Conservation (phyloP, 2,329 filamentous ascomycete species). For the Diaporthe vaccinii region DNA sequence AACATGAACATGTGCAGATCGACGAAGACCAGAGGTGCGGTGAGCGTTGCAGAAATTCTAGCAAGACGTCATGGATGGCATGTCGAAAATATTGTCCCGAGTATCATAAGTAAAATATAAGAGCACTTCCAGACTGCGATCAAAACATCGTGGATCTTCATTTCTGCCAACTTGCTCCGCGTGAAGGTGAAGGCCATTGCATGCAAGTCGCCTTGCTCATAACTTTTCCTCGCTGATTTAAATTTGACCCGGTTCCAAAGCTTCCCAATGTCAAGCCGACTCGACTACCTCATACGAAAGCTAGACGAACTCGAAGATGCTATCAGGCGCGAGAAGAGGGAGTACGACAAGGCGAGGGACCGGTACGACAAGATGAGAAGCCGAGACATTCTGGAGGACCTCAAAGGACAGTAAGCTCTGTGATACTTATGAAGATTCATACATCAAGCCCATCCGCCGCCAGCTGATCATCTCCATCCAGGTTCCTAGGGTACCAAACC, state of each 20-base stretch:
- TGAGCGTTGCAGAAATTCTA: not conserved
- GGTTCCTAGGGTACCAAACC: not conserved
- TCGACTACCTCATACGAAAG: not conserved
- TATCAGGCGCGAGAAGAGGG: not conserved
- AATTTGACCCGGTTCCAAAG: too few species aligned
- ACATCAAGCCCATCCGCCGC: not conserved
- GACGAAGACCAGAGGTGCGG: not conserved
- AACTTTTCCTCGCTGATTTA: not conserved
- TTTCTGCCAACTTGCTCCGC: not conserved
- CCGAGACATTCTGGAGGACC: conserved; percentile 3
- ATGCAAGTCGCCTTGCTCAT: not conserved
- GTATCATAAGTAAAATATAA: fast-evolving
- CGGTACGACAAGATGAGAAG: conserved; percentile 10
- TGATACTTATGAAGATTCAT: too few species aligned
- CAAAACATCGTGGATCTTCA: not conserved
- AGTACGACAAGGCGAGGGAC: not conserved
- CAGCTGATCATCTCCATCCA: not conserved
- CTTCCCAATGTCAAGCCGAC: not conserved
- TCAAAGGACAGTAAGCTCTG: not conserved
- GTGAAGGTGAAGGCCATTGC: too few species aligned
- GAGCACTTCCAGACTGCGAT: not conserved
- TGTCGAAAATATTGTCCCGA: fast-evolving
- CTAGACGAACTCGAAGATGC: conserved; percentile 4
- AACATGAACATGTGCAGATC: not conserved
- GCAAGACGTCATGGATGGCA: not conserved